Conservation (phyloP, 2,329 filamentous ascomycete genomes). For the Xylaria sp. region DNA sequence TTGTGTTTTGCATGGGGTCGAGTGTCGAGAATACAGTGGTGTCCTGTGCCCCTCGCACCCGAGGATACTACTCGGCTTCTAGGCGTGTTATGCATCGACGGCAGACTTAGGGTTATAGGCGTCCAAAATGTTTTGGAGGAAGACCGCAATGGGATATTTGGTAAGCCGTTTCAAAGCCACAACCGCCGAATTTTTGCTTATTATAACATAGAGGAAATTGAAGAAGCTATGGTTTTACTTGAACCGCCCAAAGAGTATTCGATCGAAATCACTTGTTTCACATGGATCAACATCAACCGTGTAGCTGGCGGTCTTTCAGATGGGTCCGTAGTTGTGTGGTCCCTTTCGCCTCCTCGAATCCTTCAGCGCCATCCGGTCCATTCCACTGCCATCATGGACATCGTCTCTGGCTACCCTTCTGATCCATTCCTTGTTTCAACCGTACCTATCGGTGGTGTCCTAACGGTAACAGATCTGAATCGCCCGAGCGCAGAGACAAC, state of each 20-base stretch:
- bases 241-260: conserved; percentile 53
- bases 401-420: conserved; percentile 61
- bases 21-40: conserved; percentile 59
- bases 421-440: conserved; percentile 62
- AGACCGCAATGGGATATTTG: conserved; percentile 43
- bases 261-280: conserved; percentile 57
- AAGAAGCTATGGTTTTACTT: conserved; percentile 52
- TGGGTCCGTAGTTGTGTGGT: conserved; percentile 63
- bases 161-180: conserved; percentile 42
- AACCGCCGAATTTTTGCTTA: conserved; percentile 19
- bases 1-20: conserved; percentile 59
- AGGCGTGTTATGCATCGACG: conserved; percentile 58
- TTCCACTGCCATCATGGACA: conserved; percentile 58
- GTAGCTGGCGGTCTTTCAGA: conserved; percentile 62
- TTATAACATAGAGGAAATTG: conserved; percentile 50
- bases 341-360: conserved; percentile 54
- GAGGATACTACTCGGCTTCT: conserved; percentile 47
- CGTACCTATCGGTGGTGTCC: conserved; percentile 58
- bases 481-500: conserved; percentile 59
- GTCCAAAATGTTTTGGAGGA: conserved; percentile 41
- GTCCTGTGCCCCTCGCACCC: conserved; percentile 48
- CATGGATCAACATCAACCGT: conserved; percentile 62
- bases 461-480: conserved; percentile 58
- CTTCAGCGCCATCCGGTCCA: conserved; percentile 60
- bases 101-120: conserved; percentile 55